Base-by-base conservation (phyloP, 768 basidiomycete species). In the Leccinum variicolor region DNA sequence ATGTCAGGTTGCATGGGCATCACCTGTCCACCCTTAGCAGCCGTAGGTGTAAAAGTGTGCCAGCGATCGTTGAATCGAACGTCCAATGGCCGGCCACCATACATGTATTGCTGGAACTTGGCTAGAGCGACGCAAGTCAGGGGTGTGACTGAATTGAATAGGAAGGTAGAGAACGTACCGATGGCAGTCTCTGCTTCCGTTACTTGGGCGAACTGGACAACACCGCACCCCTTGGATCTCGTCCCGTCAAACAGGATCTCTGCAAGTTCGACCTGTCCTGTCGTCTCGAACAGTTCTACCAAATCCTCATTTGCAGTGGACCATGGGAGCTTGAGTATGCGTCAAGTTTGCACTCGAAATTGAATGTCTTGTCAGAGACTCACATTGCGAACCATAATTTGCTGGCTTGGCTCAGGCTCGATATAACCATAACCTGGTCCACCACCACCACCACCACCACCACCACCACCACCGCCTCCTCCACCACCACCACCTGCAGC, bases 321-420 rank as follows among this genome's bases (percentile, higher is more conserved):
- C 95, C 95, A 99, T 1, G 96, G 96, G 17, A 99, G 75, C 96
- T 98, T 62, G 21, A 56, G 49, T 57, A 48, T 36, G 49, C 10
- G 17, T 55, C 23, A 52, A 29, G 34, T 36, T 13, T 21, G 13
- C 25, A 34, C 26, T 50, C n/a, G 31, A 25, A 41, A 5, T 13
- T 15, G n/a, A 25, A 47, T 31, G 25, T 28, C 31, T 25, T 13
- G n/a, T 14, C 14, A 2, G 4, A 34, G 13, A 87, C 96, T 73
- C 72, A 97, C 96, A 73, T 99, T 99, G 75, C 93, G 88, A 65
- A 98, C 95, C 85, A 96, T 91, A 69, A 99, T 98, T 77, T 99
- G 96, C 71, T 94, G 91, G 70, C 89, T 94, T 4, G 94, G 94
- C 65, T 94, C 91, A 3, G 90, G 80, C 51, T 85, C 86, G 14